Conservation (phyloP, 2,329 filamentous ascomycete species). For the Pseudocercospora fijiensis region DNA sequence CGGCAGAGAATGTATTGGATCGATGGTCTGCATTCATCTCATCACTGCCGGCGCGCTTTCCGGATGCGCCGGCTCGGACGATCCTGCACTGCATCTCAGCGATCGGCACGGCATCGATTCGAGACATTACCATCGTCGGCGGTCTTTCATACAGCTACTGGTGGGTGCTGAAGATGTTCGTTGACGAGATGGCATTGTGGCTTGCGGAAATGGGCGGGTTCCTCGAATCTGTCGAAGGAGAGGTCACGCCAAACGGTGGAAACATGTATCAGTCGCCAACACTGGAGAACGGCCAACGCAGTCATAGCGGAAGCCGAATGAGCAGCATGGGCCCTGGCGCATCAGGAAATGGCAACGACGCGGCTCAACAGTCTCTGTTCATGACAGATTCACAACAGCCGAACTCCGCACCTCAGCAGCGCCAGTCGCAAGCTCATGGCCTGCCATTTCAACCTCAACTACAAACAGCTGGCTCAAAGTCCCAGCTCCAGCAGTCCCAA, state of each 20-base stretch:
- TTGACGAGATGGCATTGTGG: slow-evolving; percentile 92
- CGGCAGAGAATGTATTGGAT: slow-evolving; percentile 67
- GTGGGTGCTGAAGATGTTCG: slow-evolving; percentile 94
- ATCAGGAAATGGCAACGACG: slow-evolving; percentile 18
- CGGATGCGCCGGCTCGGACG: slow-evolving; percentile 68
- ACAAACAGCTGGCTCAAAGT: slow-evolving; percentile 10
- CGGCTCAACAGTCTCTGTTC: slow-evolving; percentile 21
- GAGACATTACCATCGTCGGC: slow-evolving; percentile 75
- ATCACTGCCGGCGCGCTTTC: slow-evolving; percentile 68
- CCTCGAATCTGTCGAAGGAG: slow-evolving; percentile 51
- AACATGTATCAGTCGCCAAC: slow-evolving; percentile 28
- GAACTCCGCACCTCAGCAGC: slow-evolving; percentile 24
- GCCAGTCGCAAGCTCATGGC: slow-evolving; percentile 19
- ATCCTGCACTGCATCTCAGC: slow-evolving; percentile 75
- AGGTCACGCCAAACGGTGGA: slow-evolving; percentile 10
- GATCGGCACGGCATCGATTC: slow-evolving; percentile 72
- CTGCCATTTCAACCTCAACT: slow-evolving; percentile 18
- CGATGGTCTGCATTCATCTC: slow-evolving; percentile 73
- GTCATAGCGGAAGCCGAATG: slow-evolving; percentile 36
- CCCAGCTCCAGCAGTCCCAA: slow-evolving; percentile 24
- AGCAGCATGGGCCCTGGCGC: slow-evolving; percentile 36
- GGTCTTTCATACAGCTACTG: slow-evolving; percentile 83
- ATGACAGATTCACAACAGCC: slow-evolving; percentile 25
- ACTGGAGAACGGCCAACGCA: slow-evolving; percentile 30
- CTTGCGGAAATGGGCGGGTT: slow-evolving; percentile 88